Evolutionary conservation across 2,329 filamentous ascomycete species (phyloP), one percentile per base, ranked within the genome.

Genomic region (Tothia fuscella): DNA sequence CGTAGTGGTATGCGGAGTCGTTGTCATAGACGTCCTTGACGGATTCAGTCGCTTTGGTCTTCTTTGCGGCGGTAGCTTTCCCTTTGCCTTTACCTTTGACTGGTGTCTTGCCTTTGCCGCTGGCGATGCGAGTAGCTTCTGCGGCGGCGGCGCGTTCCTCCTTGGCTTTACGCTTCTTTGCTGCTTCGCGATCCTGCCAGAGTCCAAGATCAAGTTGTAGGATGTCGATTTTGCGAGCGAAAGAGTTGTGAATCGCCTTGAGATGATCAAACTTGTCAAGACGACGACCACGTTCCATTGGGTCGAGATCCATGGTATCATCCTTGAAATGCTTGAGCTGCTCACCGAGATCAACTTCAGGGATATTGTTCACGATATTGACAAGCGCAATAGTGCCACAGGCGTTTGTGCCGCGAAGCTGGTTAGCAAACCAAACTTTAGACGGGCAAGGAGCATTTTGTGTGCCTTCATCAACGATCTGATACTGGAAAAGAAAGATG

Each of bases 341-440:
- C n/a, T 74, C 62, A 3, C 87, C 86, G 5, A 95, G 70, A 0
- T 41, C 21, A 31, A 30, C 32, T 7, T 66, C 67, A 0, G 74
- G 65, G 19, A 78, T 71, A 55, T 96, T 96, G 74, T 94, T 93
- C 54, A 94, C 66, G 46, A 95, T 93, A 53, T 96, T 96, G 51
- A 95, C 72, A 49, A 96, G 68, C 3, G 91, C 87, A 34, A 95
- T 76, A n/a, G 85, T 91, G 16, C 86, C 91, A 61, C 91, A 98
- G 20, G 86, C 81, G 59, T 93, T 93, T 42, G 75, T 71, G 0
- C 78, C 20, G 52, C 63, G 16, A 56, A 84, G 81, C 64, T 93
- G 89, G 53, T 95, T 95, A 21, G 88, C 87, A 58, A 95, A 96
- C 89, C 91, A 98, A 14, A 96, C 67, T 22, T 76, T 65, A 3